Conservation (phyloP, 2,329 filamentous ascomycete genomes). For the Elsinoe batatas region DNA sequence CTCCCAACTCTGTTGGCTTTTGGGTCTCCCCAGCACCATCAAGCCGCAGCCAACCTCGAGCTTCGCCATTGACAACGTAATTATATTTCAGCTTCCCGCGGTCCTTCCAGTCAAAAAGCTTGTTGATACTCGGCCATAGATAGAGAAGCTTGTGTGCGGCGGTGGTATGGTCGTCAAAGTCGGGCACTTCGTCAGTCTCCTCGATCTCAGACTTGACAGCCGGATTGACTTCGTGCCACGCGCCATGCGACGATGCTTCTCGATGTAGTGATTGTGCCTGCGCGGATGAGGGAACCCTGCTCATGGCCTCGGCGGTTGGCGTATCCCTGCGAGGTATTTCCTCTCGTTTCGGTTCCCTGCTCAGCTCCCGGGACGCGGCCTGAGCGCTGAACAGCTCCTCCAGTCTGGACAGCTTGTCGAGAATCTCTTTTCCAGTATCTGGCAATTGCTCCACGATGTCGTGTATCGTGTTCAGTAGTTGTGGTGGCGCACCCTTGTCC, state of each 20-base stretch:
- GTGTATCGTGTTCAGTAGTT: conserved; percentile 31
- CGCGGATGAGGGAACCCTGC: neutral
- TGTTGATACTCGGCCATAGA: conserved; percentile 45
- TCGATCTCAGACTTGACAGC: conserved; percentile 3
- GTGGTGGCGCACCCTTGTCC: conserved; percentile 17
- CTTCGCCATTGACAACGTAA: conserved; percentile 31
- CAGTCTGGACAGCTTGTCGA: conserved; percentile 25
- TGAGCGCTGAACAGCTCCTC: neutral
- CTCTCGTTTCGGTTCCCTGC: conserved; percentile 2
- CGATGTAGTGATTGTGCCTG: neutral
- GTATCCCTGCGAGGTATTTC: conserved; percentile 9
- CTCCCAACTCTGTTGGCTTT: conserved; percentile 25
- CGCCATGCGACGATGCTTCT: neutral
- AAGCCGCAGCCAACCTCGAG: conserved; percentile 27
- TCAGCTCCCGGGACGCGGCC: neutral
- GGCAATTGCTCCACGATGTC: conserved; percentile 28
- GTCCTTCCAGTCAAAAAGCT: conserved; percentile 22
- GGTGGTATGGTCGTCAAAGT: conserved; percentile 80
- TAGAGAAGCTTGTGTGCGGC: conserved; percentile 71
- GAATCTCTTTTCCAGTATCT: conserved; percentile 34
- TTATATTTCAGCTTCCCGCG: conserved; percentile 23
- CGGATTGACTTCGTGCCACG: neutral
- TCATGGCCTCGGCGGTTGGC: neutral
- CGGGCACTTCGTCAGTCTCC: conserved; percentile 27
- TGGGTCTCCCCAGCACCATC: conserved; percentile 32